Base-by-base conservation (phyloP, 139 green algal genomes). In the Chara braunii region DNA sequence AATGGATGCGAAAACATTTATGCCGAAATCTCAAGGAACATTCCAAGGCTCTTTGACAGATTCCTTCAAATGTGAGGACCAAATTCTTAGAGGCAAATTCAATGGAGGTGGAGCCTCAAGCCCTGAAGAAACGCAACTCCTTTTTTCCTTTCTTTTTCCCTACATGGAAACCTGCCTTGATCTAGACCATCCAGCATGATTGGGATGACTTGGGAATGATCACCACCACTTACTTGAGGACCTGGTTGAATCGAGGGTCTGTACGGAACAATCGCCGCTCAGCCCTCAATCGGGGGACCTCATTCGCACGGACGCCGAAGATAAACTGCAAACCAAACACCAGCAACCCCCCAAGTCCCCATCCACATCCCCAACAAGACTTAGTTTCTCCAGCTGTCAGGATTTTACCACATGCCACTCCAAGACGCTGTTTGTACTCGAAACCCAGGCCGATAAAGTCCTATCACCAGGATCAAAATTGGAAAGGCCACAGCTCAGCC, bases 271-370 rank as follows among this genome's bases (percentile, higher is more conserved):
- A 35, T 30, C 40, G 44, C 12, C 93, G 84, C 59, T 95, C 86
- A 72, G 88, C 84, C 57, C 89, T 81, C 58, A 94, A 32, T 22
- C 44, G 51, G 26, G 63, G 51, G 28, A 90, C 74, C 33, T 90
- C 85, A 36, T 83, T 51, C 2, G 74, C 75, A 32, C 69, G 52
- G 31, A 80, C 77, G 42, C 87, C 87, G 63, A 94, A 94, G 22
- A 90, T 72, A 72, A 94, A 94, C 61, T 76, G 68, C 40, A 65
- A 12, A 18, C 11, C 12, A 11, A 58, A 43, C 11, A 23, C 14
- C 34, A 58, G 34, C 40, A 48, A 18, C 40, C 18, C n/a, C n/a
- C n/a, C n/a, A n/a, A 48, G 40, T 48, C 40, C 18, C 18, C 18
- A 48, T 26, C 18, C 40, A 18, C 18, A 18, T 18, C 40, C 40